These are phyloP conservation scores for Thymus mandschuricus DNA, from an alignment of 257 asterid genomes.

Conservation along the genomic window DNA sequence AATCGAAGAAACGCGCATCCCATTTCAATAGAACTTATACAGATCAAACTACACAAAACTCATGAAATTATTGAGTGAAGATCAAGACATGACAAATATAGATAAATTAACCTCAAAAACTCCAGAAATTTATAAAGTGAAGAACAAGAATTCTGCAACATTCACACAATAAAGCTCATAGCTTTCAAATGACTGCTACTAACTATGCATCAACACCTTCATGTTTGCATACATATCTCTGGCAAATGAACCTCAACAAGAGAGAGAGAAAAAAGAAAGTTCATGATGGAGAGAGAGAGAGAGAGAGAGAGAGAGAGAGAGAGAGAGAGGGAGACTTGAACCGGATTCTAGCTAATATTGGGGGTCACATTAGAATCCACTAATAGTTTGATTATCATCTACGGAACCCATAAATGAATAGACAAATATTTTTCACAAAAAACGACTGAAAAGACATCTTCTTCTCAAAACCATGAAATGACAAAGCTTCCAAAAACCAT, in stretches of 20 bases:
- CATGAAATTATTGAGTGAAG: conserved; percentile 23
- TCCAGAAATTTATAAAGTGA: conserved; percentile 20
- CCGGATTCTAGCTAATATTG: conserved; percentile 26
- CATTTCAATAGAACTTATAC: conserved; percentile 13
- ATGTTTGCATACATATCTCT: not conserved
- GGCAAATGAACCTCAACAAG: not conserved
- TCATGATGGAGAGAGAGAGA: not conserved
- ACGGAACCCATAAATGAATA: conserved; percentile 21
- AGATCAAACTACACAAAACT: conserved; percentile 1
- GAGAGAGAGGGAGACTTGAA: conserved; percentile 4
- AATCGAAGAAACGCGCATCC: conserved; percentile 2
- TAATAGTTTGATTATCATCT: conserved; percentile 19
- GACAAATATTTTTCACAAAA: conserved; percentile 1
- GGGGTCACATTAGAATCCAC: conserved; percentile 22
- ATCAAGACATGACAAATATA: conserved; percentile 8
- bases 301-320: not conserved
- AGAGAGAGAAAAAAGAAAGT: not conserved
- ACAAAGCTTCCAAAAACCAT: conserved; percentile 21
- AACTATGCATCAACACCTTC: not conserved
- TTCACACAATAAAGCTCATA: conserved; percentile 21
- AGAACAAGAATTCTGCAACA: conserved; percentile 25
- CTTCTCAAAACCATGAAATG: conserved; percentile 15
- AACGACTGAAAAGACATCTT: not conserved
- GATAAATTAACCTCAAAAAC: not conserved
- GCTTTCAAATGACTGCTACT: conserved; percentile 18